Evolutionary conservation across 2,329 filamentous ascomycete species (phyloP).

Genomic region (Claviceps sp.): DNA sequence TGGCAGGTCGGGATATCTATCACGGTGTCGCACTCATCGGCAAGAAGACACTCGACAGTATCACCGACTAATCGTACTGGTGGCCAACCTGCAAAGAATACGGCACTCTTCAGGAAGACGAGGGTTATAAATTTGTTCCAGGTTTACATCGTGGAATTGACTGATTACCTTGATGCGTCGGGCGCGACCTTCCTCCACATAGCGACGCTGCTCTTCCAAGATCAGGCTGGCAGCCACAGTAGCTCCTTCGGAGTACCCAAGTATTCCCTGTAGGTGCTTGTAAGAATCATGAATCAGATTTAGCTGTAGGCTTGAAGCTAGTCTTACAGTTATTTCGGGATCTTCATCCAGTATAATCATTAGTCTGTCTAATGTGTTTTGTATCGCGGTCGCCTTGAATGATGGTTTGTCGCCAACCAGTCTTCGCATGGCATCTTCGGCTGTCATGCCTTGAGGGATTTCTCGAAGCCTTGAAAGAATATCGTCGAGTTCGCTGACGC

Average conservation of each 20-base stretch:
- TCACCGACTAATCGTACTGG: constrained; percentile 25
- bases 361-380: background rate
- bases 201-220: constrained; percentile 25
- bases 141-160: no score
- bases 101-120: constrained; percentile 1
- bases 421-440: constrained; percentile 1
- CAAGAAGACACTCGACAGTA: constrained; percentile 26
- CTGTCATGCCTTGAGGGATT: background rate
- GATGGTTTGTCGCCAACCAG: background rate
- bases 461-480: background rate
- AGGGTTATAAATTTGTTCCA: background rate
- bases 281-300: background rate
- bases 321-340: constrained; percentile 1
- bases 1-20: constrained; percentile 37
- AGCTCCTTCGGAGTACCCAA: constrained; percentile 46
- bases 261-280: constrained; percentile 23
- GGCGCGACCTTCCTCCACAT: background rate
- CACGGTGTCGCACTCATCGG: constrained; percentile 30
- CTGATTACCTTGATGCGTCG: constrained; percentile 23
- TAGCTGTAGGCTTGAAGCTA: background rate
- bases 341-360: constrained; percentile 1
- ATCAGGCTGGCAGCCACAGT: constrained; percentile 37
- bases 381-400: background rate
- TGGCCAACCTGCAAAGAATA: constrained; percentile 39
- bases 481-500: background rate